These are phyloP conservation scores for Tillandsia leiboldiana DNA, from an alignment of 176 grass and related monocot genomes.

Conservation along the genomic window DNA sequence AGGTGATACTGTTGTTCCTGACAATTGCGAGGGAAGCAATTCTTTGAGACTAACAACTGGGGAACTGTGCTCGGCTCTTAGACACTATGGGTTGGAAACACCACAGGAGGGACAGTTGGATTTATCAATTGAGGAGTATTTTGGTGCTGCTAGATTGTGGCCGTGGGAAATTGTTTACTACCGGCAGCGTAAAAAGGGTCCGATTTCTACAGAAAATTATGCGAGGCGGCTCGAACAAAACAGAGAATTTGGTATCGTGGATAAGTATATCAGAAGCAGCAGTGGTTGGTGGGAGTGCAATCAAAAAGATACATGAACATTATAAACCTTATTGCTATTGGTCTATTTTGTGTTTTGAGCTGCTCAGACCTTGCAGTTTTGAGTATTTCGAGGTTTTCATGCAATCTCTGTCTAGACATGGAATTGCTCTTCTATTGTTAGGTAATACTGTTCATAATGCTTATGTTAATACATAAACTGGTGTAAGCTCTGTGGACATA, in stretches of 20 bases:
- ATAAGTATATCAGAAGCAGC: conserved; percentile 58
- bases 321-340: not conserved
- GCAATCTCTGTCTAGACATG: not conserved
- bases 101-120: conserved; percentile 16
- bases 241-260: conserved; percentile 46
- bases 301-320: conserved; percentile 17
- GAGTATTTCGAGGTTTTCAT: not conserved
- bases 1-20: conserved; percentile 5
- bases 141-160: conserved; percentile 49
- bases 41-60: conserved; percentile 33
- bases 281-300: conserved; percentile 47
- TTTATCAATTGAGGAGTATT: conserved; percentile 33
- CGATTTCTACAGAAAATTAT: conserved; percentile 53
- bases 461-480: not conserved
- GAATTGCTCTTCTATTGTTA: conserved; percentile 4
- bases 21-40: conserved; percentile 11
- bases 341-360: not conserved
- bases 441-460: not conserved
- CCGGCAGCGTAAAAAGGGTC: conserved; percentile 36
- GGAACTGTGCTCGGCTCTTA: conserved; percentile 38
- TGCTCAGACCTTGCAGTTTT: not conserved
- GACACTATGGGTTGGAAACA: conserved; percentile 25
- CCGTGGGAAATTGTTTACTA: conserved; percentile 55
- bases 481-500: too few relatives aligned
- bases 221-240: conserved; percentile 47